Conservation (phyloP, 2,329 filamentous ascomycete genomes). For the Aspergillus ochraceoroseus region DNA sequence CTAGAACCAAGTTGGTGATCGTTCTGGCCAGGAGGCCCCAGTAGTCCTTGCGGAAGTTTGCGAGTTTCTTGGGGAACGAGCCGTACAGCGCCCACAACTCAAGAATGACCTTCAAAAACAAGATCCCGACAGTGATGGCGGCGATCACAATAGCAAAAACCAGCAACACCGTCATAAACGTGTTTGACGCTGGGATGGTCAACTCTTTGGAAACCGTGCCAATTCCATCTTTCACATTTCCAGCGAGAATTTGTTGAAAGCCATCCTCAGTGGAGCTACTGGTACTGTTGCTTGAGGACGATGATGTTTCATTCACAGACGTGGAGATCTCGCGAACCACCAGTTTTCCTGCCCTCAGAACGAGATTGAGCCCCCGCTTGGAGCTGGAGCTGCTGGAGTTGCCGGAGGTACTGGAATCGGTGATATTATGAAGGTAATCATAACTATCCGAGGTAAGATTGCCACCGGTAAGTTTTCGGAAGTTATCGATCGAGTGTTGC, state of each 20-base stretch:
- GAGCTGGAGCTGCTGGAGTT: constrained; percentile 49
- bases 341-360: constrained; percentile 46
- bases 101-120: constrained; percentile 85
- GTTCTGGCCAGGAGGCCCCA: constrained; percentile 88
- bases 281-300: too few species aligned
- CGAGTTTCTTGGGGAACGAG: constrained; percentile 72
- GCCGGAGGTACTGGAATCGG: constrained; percentile 61
- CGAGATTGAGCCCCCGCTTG: constrained; percentile 53
- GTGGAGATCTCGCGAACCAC: constrained; percentile 48
- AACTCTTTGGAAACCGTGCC: constrained; percentile 78
- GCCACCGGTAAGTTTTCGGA: constrained; percentile 74
- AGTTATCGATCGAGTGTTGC: constrained; percentile 76
- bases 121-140: constrained; percentile 74
- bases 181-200: constrained; percentile 79
- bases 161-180: constrained; percentile 91
- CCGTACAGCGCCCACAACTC: constrained; percentile 89
- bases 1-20: constrained; percentile 81
- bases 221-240: constrained; percentile 65
- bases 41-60: constrained; percentile 89
- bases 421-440: constrained; percentile 67
- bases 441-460: constrained; percentile 79
- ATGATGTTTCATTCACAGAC: constrained; percentile 40
- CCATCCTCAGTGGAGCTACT: constrained; percentile 24
- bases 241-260: constrained; percentile 32
- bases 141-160: constrained; percentile 83